Percentiles rank a stretch among this genome's conserved stretches.
Conservation (phyloP, 2,329 filamentous ascomycete species). For the Hypoxylon sp. region DNA sequence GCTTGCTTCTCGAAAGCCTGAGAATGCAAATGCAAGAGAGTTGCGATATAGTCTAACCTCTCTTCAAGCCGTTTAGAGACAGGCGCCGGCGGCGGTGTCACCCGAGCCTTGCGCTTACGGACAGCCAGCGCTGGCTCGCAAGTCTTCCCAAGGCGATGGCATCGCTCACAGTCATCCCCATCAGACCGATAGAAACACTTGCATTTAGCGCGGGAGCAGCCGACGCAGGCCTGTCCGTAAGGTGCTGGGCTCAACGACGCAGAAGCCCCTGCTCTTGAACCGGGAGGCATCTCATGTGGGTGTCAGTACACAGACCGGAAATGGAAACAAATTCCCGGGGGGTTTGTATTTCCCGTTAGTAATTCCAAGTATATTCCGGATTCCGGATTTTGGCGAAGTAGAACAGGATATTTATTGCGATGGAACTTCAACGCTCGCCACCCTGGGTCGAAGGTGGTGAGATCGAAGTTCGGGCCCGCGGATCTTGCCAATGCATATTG, state of each 20-base stretch:
- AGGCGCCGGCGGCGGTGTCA: conserved; percentile 13
- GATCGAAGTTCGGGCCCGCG: conserved; percentile 16
- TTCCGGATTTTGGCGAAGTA: not conserved
- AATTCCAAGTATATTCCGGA: not conserved
- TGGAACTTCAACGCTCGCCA: conserved; percentile 1
- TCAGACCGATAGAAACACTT: conserved; percentile 46
- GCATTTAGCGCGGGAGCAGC: conserved; percentile 47
- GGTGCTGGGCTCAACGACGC: conserved; percentile 39
- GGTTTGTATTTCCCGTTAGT: not conserved
- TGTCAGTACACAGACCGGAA: not conserved
- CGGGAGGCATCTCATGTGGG: conserved; percentile 24
- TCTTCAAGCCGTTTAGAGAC: conserved; percentile 61
- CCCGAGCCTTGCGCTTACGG: conserved; percentile 43
- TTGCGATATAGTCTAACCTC: conserved; percentile 64
- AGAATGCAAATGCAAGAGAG: conserved; percentile 58
- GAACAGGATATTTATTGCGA: conserved; percentile 12
- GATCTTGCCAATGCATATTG: conserved; percentile 1
- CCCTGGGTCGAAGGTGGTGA: conserved; percentile 8
- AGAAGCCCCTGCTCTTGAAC: conserved; percentile 16
- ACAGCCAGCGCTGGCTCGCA: conserved; percentile 39
- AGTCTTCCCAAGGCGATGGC: conserved; percentile 45
- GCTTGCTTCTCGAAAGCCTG: conserved; percentile 42
- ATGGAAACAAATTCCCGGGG: not conserved
- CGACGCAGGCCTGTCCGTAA: conserved; percentile 45
- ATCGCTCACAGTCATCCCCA: conserved; percentile 43